Conservation (phyloP, 441 rosid genomes). For the Gossypium davidsonii region DNA sequence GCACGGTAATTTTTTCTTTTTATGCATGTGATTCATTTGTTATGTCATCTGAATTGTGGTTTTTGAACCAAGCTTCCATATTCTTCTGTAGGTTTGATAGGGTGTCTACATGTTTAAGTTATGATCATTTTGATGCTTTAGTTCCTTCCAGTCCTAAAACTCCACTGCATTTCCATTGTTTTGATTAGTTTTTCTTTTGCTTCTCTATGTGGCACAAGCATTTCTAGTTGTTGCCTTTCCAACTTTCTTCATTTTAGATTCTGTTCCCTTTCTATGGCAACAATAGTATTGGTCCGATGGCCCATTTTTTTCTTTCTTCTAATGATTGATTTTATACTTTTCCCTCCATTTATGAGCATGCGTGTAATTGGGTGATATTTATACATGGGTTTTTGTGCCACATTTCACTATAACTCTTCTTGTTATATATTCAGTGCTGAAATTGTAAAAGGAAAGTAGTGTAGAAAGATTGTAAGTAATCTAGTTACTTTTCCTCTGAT, state of each 20-base stretch:
- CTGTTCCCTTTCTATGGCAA: neutral
- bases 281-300: neutral
- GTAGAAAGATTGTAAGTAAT: neutral
- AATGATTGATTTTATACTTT: neutral
- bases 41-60: neutral
- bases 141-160: neutral
- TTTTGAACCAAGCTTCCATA: neutral
- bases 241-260: neutral
- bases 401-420: neutral
- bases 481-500: neutral
- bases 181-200: neutral
- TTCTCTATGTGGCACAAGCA: conserved; percentile 10
- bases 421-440: neutral
- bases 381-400: neutral
- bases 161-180: neutral
- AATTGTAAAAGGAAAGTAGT: neutral
- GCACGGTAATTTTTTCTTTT: conserved; percentile 65
- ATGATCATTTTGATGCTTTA: conserved; percentile 2
- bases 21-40: neutral
- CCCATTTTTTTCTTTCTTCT: neutral
- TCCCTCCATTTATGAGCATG: neutral
- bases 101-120: neutral
- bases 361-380: neutral
- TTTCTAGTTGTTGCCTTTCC: neutral
- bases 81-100: neutral